A percentile compares a stretch with the other conserved stretches of the same genome.
These are phyloP conservation scores for Ochetophila trinervis DNA, from an alignment of 306 rosid species.

Conservation along the genomic window DNA sequence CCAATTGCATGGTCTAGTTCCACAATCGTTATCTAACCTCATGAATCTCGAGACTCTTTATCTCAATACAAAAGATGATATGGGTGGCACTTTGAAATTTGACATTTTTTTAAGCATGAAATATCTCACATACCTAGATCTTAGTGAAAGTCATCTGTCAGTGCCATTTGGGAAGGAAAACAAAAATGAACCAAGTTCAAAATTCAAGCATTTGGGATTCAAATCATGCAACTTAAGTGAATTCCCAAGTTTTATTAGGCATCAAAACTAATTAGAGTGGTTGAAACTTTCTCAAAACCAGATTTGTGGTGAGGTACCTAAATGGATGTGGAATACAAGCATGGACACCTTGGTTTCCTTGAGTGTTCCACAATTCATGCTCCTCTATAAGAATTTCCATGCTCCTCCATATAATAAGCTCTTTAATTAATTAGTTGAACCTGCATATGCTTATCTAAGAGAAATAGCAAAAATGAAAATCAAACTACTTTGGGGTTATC, in stretches of 20 bases:
- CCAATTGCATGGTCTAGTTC: neutral
- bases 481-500: no score
- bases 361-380: neutral
- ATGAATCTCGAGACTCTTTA: accelerated
- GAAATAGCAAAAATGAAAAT: no score
- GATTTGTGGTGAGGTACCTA: neutral
- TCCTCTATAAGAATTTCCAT: no score
- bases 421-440: no score
- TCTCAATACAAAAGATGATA: accelerated
- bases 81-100: no score
- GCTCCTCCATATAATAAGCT: no score
- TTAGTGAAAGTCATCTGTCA: accelerated
- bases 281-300: neutral
- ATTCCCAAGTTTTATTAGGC: neutral
- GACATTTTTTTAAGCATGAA: neutral
- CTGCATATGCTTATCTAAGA: no score
- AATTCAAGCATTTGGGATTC: accelerated
- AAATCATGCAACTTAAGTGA: neutral
- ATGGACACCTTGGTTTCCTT: neutral
- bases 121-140: neutral
- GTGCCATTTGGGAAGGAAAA: neutral
- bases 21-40: neutral
- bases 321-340: neutral
- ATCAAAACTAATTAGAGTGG: neutral
- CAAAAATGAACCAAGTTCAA: neutral